phyloP scores from a whole-genome alignment of 495 filamentous ascomycete species.

The Cercophora scortea region DNA sequence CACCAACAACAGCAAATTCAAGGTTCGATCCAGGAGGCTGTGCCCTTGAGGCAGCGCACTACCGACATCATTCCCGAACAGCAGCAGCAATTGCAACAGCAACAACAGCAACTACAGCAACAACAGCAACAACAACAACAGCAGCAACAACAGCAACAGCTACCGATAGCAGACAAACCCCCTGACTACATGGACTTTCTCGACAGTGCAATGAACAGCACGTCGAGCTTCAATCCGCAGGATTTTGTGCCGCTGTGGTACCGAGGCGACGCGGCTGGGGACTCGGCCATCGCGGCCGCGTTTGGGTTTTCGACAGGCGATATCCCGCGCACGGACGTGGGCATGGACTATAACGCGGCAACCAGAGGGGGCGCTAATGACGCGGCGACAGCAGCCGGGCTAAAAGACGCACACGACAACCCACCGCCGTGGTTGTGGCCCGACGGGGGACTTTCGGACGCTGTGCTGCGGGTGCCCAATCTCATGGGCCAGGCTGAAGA shows the following conservation, averaged over 20 bases:
- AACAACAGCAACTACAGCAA: background rate
- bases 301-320: slow-evolving; percentile 6
- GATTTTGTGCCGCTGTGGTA: slow-evolving; percentile 11
- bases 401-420: slow-evolving; percentile 19
- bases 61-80: too few species aligned
- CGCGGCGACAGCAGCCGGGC: slow-evolving; percentile 2
- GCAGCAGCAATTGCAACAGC: background rate
- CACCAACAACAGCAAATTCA: background rate
- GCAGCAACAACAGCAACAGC: slow-evolving; percentile 1
- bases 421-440: slow-evolving; percentile 40
- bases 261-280: background rate
- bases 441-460: slow-evolving; percentile 7
- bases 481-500: slow-evolving; percentile 22
- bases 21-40: background rate
- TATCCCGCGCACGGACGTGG: background rate
- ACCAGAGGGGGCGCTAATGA: background rate
- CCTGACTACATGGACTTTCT: slow-evolving; percentile 21
- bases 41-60: too few species aligned
- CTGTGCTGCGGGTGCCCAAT: slow-evolving; percentile 11
- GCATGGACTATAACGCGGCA: background rate
- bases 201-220: slow-evolving; percentile 24
- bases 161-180: background rate
- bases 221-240: slow-evolving; percentile 19
- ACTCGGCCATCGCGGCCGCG: background rate
- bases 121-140: slow-evolving; percentile 1